Evolutionary conservation across 2,329 filamentous ascomycete species (phyloP).

Genomic region (Fusarium coffeatum): DNA sequence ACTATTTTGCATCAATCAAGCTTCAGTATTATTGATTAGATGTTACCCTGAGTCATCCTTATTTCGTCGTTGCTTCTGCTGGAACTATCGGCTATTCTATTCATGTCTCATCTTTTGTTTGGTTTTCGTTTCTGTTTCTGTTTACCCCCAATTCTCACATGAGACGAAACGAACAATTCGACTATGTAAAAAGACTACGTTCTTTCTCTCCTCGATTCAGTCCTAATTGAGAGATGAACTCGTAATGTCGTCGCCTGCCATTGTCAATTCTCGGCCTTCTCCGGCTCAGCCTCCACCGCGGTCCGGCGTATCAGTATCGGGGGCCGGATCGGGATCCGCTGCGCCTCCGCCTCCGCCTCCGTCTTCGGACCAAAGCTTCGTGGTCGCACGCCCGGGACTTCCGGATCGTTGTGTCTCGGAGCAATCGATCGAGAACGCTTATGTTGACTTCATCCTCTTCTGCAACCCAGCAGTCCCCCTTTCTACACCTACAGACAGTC

Average conservation of each 20-base stretch:
- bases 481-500: slow-evolving; percentile 74
- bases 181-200: slow-evolving; percentile 25
- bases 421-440: slow-evolving; percentile 82
- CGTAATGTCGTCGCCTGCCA: slow-evolving; percentile 38
- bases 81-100: slow-evolving; percentile 9
- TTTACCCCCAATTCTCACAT: slow-evolving; percentile 16
- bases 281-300: slow-evolving; percentile 34
- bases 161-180: slow-evolving; percentile 22
- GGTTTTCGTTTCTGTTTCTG: slow-evolving; percentile 9
- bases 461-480: slow-evolving; percentile 83
- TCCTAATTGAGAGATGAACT: slow-evolving; percentile 38
- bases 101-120: slow-evolving; percentile 36
- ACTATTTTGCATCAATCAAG: not conserved
- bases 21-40: slow-evolving; percentile 9
- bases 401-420: slow-evolving; percentile 76
- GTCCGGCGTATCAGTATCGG: slow-evolving; percentile 36
- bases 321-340: slow-evolving; percentile 34
- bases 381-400: slow-evolving; percentile 53
- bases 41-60: not conserved
- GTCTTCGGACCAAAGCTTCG: slow-evolving; percentile 32
- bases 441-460: slow-evolving; percentile 85
- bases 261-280: slow-evolving; percentile 21
- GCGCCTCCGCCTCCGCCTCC: slow-evolving; percentile 32
- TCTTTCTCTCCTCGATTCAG: not conserved
- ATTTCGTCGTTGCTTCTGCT: slow-evolving; percentile 17